Percentiles rank a stretch among this genome's conserved stretches.
Conservation (phyloP, 2,329 filamentous ascomycete genomes). For the Pseudocercospora eumusae region DNA sequence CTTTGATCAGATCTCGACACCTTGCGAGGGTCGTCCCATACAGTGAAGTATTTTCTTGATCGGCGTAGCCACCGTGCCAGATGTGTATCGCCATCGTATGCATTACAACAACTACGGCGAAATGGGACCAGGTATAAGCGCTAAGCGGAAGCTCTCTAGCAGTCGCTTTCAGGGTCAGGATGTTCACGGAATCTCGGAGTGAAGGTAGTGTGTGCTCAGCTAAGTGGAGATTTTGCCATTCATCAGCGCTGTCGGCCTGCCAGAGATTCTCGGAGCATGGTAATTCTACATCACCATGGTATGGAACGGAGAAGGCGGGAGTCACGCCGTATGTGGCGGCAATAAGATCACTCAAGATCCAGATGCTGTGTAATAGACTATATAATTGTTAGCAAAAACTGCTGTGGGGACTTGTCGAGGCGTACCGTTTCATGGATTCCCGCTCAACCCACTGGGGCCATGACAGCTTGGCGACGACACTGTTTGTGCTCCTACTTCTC, state of each 20-base stretch:
- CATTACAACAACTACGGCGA: conserved; percentile 3
- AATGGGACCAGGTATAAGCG: background rate
- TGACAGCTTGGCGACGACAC: too few species aligned
- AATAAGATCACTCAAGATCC: conserved; percentile 3
- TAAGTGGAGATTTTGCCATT: background rate
- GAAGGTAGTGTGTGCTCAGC: background rate
- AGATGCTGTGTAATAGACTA: background rate
- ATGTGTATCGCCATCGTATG: conserved; percentile 9
- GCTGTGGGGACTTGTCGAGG: background rate
- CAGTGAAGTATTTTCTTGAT: background rate
- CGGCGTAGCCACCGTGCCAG: background rate
- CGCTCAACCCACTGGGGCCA: background rate
- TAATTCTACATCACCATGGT: conserved; percentile 3
- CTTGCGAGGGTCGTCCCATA: background rate
- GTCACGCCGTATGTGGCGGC: background rate
- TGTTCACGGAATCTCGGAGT: background rate
- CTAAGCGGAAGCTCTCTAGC: background rate
- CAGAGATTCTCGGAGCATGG: conserved; percentile 3
- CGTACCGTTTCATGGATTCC: background rate
- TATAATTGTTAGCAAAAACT: background rate
- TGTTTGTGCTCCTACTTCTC: background rate
- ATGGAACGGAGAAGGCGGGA: background rate
- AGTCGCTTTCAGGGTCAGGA: background rate
- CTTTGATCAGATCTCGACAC: background rate
- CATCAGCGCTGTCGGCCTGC: background rate